phyloP scores from a whole-genome alignment of 305 asterid genomes.

The Caryopteris hybrid region DNA sequence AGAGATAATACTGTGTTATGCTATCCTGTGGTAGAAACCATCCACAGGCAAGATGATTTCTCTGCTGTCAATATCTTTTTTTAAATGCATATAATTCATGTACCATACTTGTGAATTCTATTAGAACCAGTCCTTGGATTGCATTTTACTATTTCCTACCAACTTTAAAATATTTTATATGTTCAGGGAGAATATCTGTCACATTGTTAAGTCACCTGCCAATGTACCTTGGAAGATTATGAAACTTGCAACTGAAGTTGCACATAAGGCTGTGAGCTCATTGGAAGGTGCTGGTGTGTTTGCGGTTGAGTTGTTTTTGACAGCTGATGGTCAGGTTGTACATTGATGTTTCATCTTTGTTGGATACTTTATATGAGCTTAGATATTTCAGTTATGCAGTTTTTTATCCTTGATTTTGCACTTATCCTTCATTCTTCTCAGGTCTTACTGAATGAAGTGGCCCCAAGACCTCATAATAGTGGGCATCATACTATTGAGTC shows the following conservation, averaged over 20 bases:
- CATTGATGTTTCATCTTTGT: conserved; percentile 12
- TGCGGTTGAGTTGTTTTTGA: conserved; percentile 89
- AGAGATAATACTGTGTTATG: conserved; percentile 59
- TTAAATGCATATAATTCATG: not conserved
- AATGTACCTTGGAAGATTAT: conserved; percentile 65
- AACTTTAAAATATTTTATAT: not conserved
- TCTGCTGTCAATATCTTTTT: not conserved
- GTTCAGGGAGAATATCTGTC: conserved; percentile 88
- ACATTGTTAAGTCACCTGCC: conserved; percentile 93
- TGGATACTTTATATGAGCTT: not conserved
- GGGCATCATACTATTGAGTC: conserved; percentile 95
- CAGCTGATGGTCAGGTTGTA: conserved; percentile 82
- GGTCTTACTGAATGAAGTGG: conserved; percentile 93
- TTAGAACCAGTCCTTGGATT: not conserved
- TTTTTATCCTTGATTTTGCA: conserved; percentile 5
- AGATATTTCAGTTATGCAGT: conserved; percentile 4
- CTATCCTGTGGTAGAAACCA: conserved; percentile 91
- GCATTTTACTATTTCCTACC: not conserved
- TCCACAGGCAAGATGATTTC: conserved; percentile 55
- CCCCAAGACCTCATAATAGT: conserved; percentile 98
- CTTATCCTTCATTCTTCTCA: conserved; percentile 27
- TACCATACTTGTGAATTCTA: not conserved
- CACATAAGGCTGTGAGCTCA: conserved; percentile 71
- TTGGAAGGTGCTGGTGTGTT: conserved; percentile 96
- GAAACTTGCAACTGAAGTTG: conserved; percentile 86